Percentiles rank a stretch among this genome's conserved stretches.
These are phyloP conservation scores for Fraxinus greggii DNA, from an alignment of 305 asterid genomes.

Conservation along the genomic window DNA sequence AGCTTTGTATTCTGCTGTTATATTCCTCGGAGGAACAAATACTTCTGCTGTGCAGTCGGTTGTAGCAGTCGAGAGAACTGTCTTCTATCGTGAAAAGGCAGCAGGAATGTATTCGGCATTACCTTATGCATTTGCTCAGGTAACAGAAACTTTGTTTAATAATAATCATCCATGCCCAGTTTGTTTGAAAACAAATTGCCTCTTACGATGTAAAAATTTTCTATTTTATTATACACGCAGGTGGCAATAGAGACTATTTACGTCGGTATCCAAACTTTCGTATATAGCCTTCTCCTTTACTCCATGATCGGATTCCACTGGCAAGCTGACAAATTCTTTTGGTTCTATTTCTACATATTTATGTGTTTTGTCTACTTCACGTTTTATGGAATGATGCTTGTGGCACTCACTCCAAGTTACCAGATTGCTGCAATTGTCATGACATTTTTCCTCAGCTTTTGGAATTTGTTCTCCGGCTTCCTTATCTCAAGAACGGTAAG, in stretches of 20 bases:
- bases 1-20: constrained; percentile 79
- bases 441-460: constrained; percentile 94
- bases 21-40: constrained; percentile 89
- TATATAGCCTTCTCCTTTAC: constrained; percentile 75
- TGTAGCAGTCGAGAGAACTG: constrained; percentile 85
- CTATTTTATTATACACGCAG: constrained; percentile 30
- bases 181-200: background rate
- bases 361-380: constrained; percentile 93
- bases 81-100: constrained; percentile 92
- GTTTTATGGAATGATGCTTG: constrained; percentile 92
- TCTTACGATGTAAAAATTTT: background rate
- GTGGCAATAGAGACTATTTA: constrained; percentile 78
- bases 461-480: constrained; percentile 95
- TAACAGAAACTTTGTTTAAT: constrained; percentile 19
- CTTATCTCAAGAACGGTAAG: constrained; percentile 77
- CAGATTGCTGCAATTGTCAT: constrained; percentile 80
- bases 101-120: constrained; percentile 93
- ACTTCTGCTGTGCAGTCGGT: constrained; percentile 83
- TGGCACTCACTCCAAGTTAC: constrained; percentile 90
- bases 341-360: constrained; percentile 76
- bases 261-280: constrained; percentile 57
- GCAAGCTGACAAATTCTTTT: constrained; percentile 62
- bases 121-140: constrained; percentile 97
- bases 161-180: constrained; percentile 5
- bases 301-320: constrained; percentile 89